Percentiles rank a stretch among this genome's conserved stretches.
These are phyloP conservation scores for Phytophthora uliginosa DNA, from an alignment of 352 stramenopile species.

Conservation along the genomic window DNA sequence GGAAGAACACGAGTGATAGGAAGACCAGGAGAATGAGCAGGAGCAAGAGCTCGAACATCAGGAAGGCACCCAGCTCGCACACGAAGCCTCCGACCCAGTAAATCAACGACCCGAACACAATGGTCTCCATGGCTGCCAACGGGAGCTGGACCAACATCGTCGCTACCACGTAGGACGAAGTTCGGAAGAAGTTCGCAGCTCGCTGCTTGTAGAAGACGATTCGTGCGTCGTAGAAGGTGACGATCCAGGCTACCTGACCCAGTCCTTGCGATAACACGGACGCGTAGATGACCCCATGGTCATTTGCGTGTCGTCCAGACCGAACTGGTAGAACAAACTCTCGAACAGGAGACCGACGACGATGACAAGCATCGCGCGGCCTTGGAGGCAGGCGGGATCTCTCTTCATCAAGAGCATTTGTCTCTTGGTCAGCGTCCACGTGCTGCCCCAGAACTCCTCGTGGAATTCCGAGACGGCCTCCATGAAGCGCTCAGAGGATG, in stretches of 20 bases:
- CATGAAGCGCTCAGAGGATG: constrained; percentile 1
- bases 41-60: constrained; percentile 20
- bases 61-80: not conserved
- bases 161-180: constrained; percentile 37
- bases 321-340: constrained; percentile 32
- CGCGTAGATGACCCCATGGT: constrained; percentile 71
- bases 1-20: constrained; percentile 25
- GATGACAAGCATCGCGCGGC: constrained; percentile 14
- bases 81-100: constrained; percentile 84
- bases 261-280: constrained; percentile 65
- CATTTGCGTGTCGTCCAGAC: constrained; percentile 15
- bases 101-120: constrained; percentile 73
- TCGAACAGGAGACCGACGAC: constrained; percentile 28
- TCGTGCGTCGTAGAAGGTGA: constrained; percentile 60
- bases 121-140: constrained; percentile 48
- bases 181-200: constrained; percentile 58
- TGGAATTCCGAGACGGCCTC: constrained; percentile 19
- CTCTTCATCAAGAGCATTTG: constrained; percentile 53
- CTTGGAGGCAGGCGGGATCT: constrained; percentile 10
- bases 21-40: constrained; percentile 16
- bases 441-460: constrained; percentile 25
- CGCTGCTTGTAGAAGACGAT: constrained; percentile 72
- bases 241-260: constrained; percentile 58
- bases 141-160: constrained; percentile 18
- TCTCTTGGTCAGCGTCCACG: constrained; percentile 39